Base-by-base conservation (phyloP, 805 yeast genomes). In the Barnettozyma populi region DNA sequence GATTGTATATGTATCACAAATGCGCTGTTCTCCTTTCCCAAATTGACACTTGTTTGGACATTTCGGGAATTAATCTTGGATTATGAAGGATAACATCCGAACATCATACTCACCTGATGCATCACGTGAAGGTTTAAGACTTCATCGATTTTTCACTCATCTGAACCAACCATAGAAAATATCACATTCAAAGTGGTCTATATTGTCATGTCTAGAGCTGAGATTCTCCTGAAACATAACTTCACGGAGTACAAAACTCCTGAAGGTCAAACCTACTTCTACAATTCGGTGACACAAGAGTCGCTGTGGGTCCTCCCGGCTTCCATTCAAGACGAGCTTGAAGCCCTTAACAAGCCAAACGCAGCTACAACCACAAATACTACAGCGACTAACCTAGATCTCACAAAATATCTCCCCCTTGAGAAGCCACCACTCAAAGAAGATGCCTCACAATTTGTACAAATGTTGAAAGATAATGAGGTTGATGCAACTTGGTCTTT, bases 221-320 rank as follows among this genome's bases (percentile, higher is more conserved):
- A 27, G 32, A 39, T 39, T 16, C 46, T 66, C 9, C 78, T 73
- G 47, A 53, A 68, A 19, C 73, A 82, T 1, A 78, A 76, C 16
- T 84, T 87, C 87, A 66, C 66, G 31, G 71, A 72, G 50, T 72
- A 66, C 29, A 59, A 63, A 2, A 71, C 82, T 0, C 75, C 75
- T 11, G 82, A 76, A 7, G 90, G 90, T 3, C 68, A 68, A 45
- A 69, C 71, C 18, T 89, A 89, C 63, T 90, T 86, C 69, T 83
- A 82, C 64, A 85, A 86, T 59, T 68, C 72, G 13, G 64, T 65
- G 24, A 78, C 92, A 0, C 75, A 79, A 6, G 80, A 81, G 57
- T 82, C 94, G 18, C 80, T 83, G 0, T 90, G 97, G 97, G 86
- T 82, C 18, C 64, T 78, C n/a, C 96, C 96, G 0, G 70, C 61